Evolutionary conservation across 2,329 filamentous ascomycete genomes (phyloP), one percentile per base, ranked within the genome.

Genomic region (Diaporthe sp.): DNA sequence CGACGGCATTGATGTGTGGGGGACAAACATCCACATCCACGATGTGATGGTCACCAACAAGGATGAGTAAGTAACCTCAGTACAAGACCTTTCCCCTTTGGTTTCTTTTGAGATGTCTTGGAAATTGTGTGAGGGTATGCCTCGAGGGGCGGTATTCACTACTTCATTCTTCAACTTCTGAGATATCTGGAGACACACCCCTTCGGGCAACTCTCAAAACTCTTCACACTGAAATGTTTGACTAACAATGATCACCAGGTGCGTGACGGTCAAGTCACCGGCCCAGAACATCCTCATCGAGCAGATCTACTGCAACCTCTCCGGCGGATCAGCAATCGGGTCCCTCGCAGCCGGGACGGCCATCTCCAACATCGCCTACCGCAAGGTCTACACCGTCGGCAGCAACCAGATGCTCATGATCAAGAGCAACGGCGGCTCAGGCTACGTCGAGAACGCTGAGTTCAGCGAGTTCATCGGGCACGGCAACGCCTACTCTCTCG

Each of bases 331-430:
- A 76, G 89, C 86, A 9, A 88, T 91, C 77, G 89, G 89, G 35
- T 90, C 88, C 3, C 83, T 91, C 1, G 86, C 84, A 4, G 81
- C 82, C 12, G 84, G 86, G 74, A 87, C 82, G 0, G 72, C 55
- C 47, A 87, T 91, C 79, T 86, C 85, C 42, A 82, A 89, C 75
- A 85, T 91, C 75, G 80, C 82, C 33, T 91, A 91, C 82, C 82
- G 83, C 77, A 90, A 91, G 79, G 79, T 91, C 76, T 91, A 91
- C 83, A 90, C 89, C 42, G 86, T 85, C 82, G 84, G 85, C 25
- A 88, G 87, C n/a, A 92, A 92, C 84, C 88, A 92, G 79, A 91
- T 91, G 89, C 86, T 88, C 81, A 89, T 90, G 89, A 87, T 92
- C 84, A 92, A 92, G 82, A 88, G 86, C 74, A 89, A 91, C 78